Percentiles rank a stretch among this genome's conserved stretches.
Conservation (phyloP, 202 grass and related monocot species). For the Bolboschoenoplectus hybrid region DNA sequence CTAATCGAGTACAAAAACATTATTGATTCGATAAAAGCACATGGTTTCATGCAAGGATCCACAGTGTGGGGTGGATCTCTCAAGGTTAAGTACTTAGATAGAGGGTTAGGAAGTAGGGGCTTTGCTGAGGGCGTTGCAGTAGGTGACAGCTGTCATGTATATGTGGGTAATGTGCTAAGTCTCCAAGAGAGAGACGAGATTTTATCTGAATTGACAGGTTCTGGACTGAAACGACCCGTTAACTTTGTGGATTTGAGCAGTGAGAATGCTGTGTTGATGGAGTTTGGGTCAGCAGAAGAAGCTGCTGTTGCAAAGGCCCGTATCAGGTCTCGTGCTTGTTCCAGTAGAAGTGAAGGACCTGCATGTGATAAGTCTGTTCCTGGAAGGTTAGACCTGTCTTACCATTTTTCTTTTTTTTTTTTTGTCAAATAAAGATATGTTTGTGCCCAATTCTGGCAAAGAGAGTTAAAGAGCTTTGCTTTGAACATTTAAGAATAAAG, state of each 20-base stretch:
- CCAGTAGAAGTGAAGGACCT: constrained; percentile 23
- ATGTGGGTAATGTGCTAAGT: constrained; percentile 69
- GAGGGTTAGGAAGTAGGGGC: constrained; percentile 66
- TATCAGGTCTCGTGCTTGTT: constrained; percentile 58
- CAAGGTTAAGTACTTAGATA: constrained; percentile 81
- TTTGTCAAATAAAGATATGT: constrained; percentile 1
- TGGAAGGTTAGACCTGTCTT: constrained; percentile 15
- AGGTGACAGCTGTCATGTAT: constrained; percentile 79
- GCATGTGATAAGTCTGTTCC: constrained; percentile 41
- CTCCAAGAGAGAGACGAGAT: constrained; percentile 75
- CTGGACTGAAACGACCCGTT: constrained; percentile 59
- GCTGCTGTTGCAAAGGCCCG: constrained; percentile 71
- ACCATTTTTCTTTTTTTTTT: neutral
- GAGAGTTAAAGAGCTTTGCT: neutral
- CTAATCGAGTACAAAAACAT: constrained; percentile 77
- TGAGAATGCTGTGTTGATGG: constrained; percentile 80
- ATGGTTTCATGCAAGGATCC: constrained; percentile 74
- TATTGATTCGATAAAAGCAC: constrained; percentile 72
- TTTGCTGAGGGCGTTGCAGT: constrained; percentile 67
- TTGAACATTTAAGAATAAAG: neutral
- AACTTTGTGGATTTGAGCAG: constrained; percentile 53
- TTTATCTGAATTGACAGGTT: constrained; percentile 61
- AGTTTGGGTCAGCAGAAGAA: constrained; percentile 75
- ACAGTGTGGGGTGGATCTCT: constrained; percentile 72
- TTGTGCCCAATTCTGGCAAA: neutral